phyloP scores from a whole-genome alignment of 2,329 filamentous ascomycete species.

The Pleurostoma richardsiae region DNA sequence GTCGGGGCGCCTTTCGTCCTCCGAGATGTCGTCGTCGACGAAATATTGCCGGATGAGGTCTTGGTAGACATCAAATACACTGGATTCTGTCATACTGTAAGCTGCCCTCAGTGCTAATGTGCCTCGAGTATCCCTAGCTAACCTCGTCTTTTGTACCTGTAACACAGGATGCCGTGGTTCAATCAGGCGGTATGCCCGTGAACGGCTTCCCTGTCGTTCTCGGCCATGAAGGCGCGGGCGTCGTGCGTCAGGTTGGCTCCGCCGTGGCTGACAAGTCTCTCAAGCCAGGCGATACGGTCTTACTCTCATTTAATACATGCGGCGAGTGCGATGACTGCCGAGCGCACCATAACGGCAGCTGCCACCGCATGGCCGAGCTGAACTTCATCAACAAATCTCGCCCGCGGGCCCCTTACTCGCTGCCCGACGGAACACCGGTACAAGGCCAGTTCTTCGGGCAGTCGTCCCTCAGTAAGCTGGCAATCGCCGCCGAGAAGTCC shows the following conservation, averaged over 20 bases:
- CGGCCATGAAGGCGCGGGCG: slow-evolving; percentile 18
- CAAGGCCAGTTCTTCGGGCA: slow-evolving; percentile 25
- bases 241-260: slow-evolving; percentile 20
- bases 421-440: slow-evolving; percentile 9
- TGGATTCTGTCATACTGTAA: slow-evolving; percentile 22
- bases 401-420: slow-evolving; percentile 5
- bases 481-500: slow-evolving; percentile 15
- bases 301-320: slow-evolving; percentile 27
- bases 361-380: slow-evolving; percentile 16
- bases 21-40: too few species aligned
- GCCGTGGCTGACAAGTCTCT: slow-evolving; percentile 18
- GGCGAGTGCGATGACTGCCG: slow-evolving; percentile 21
- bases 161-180: slow-evolving; percentile 17
- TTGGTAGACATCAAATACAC: slow-evolving; percentile 21
- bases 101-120: too few species aligned
- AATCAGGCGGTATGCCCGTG: slow-evolving; percentile 14
- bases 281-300: slow-evolving; percentile 24
- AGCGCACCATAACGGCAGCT: slow-evolving; percentile 10
- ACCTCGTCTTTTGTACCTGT: background rate
- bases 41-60: slow-evolving; percentile 7
- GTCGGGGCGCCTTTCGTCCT: too few species aligned
- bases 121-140: too few species aligned
- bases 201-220: slow-evolving; percentile 19
- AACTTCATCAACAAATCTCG: slow-evolving; percentile 7
- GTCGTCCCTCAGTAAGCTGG: slow-evolving; percentile 17